phyloP scores from a whole-genome alignment of 2,329 filamentous ascomycete species.

The Dactylellina parvicollis region DNA sequence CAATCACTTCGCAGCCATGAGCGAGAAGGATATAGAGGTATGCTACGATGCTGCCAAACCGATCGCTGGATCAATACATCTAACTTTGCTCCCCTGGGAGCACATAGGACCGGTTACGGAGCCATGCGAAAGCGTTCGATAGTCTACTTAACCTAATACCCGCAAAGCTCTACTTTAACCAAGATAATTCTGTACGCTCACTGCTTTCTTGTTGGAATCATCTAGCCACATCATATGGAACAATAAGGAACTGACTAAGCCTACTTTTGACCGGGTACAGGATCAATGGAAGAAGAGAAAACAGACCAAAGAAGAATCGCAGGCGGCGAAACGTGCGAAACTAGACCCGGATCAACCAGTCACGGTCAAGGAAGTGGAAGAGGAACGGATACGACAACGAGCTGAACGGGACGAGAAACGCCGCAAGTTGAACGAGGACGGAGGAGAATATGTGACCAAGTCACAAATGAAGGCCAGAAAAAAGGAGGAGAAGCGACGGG shows the following conservation, averaged over 20 bases:
- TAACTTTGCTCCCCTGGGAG: background rate
- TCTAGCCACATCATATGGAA: conserved; percentile 2
- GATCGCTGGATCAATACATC: background rate
- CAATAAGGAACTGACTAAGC: conserved; percentile 3
- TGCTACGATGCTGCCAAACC: background rate
- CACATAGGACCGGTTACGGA: conserved; percentile 55
- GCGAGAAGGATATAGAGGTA: conserved; percentile 51
- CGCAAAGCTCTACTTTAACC: conserved; percentile 87
- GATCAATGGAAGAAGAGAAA: conserved; percentile 96
- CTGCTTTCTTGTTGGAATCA: background rate
- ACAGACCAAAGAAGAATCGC: conserved; percentile 89
- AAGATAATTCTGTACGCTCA: conserved; percentile 78
- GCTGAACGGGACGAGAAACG: conserved; percentile 69
- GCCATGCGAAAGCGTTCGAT: conserved; percentile 77
- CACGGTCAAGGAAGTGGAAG: conserved; percentile 90
- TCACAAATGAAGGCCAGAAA: conserved; percentile 65
- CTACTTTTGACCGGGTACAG: conserved; percentile 64
- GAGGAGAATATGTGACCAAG: conserved; percentile 64
- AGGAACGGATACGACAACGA: conserved; percentile 87
- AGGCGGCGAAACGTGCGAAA: conserved; percentile 84
- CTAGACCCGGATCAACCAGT: conserved; percentile 85
- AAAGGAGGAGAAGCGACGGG: conserved; percentile 60
- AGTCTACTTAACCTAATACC: conserved; percentile 87
- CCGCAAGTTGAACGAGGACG: conserved; percentile 60
- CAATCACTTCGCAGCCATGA: conserved; percentile 31